Percentiles rank a stretch among this genome's conserved stretches.
Conservation (phyloP, 1,284 basidiomycete genomes). For the Phenoliferia sp. region DNA sequence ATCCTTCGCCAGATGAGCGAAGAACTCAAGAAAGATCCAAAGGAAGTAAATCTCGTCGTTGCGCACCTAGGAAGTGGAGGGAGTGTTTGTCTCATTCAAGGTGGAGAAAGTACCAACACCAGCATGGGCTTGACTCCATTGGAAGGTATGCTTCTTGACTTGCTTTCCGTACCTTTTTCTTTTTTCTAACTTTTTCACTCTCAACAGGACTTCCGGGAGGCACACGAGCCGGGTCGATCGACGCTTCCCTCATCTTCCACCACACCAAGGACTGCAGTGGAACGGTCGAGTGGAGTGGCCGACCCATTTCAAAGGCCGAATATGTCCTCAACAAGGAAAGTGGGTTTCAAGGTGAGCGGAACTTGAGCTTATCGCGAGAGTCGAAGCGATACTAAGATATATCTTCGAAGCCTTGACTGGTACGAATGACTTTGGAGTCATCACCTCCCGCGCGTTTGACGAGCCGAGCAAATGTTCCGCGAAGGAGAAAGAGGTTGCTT, state of each 20-base stretch:
- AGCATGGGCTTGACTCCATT: conserved; percentile 71
- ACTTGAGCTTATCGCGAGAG: conserved; percentile 25
- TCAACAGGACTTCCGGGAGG: conserved; percentile 67
- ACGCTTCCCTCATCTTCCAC: conserved; percentile 81
- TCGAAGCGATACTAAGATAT: background rate
- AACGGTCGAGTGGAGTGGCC: conserved; percentile 51
- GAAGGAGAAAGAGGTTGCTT: conserved; percentile 8
- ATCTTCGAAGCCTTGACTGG: conserved; percentile 59
- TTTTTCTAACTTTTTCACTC: too few relatives aligned
- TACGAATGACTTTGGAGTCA: conserved; percentile 66
- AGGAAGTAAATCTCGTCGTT: conserved; percentile 61
- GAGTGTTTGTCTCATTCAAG: conserved; percentile 65
- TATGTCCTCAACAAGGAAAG: conserved; percentile 63
- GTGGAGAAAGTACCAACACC: conserved; percentile 70
- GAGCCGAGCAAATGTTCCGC: background rate
- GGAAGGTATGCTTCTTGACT: conserved; percentile 44
- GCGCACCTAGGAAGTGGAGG: conserved; percentile 82
- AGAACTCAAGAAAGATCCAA: conserved; percentile 53
- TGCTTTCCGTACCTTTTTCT: background rate
- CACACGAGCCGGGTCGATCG: conserved; percentile 71
- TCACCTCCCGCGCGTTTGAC: conserved; percentile 45
- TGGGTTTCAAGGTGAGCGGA: conserved; percentile 45
- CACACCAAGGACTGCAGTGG: conserved; percentile 60
- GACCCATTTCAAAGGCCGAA: conserved; percentile 64
- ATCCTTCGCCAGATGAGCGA: conserved; percentile 54